phyloP scores from a whole-genome alignment of 2,329 filamentous ascomycete species.

The Calcarisporium arbuscula region DNA sequence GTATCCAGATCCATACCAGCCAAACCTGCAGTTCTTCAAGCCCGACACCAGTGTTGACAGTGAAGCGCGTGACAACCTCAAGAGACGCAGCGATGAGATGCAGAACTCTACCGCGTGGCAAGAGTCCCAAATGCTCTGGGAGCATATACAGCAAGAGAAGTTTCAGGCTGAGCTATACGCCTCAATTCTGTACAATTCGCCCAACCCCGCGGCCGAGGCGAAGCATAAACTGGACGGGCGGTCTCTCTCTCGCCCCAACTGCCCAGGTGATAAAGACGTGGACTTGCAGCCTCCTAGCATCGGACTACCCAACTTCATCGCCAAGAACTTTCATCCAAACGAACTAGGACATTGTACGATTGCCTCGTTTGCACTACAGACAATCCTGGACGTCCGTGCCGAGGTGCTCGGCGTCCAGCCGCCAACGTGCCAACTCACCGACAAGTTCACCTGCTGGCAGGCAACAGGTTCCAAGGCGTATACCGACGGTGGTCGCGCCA shows the following conservation, averaged over 20 bases:
- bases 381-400: constrained; percentile 13
- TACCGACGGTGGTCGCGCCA: constrained; percentile 13
- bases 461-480: constrained; percentile 16
- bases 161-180: no score
- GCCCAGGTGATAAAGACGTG: constrained; percentile 17
- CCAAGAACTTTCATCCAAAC: constrained; percentile 27
- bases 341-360: constrained; percentile 19
- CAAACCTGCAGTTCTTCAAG: constrained; percentile 27
- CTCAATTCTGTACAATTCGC: constrained; percentile 16
- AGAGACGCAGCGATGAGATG: no score
- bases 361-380: constrained; percentile 19
- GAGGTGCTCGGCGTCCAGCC: constrained; percentile 11
- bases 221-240: constrained; percentile 17
- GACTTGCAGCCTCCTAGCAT: constrained; percentile 11
- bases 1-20: constrained; percentile 23
- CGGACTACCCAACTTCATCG: constrained; percentile 22
- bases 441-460: constrained; percentile 21
- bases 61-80: no score
- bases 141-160: no score
- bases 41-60: no score
- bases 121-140: no score
- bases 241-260: constrained; percentile 16
- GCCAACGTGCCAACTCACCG: constrained; percentile 8
- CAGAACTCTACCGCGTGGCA: no score
- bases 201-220: constrained; percentile 10